Conservation (phyloP, 2,329 filamentous ascomycete genomes). For the Bipolaris bicolor region DNA sequence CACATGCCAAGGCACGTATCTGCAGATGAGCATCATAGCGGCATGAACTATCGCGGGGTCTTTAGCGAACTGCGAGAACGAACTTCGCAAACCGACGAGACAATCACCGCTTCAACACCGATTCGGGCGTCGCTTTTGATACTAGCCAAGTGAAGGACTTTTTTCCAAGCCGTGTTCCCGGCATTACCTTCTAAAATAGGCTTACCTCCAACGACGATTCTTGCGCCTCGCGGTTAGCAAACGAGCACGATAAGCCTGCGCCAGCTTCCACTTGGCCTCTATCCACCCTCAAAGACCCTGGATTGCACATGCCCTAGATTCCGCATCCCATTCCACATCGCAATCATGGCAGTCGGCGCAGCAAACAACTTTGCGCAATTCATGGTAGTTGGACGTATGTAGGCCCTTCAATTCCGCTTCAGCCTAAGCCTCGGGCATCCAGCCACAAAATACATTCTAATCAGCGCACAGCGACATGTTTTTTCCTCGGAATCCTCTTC, state of each 20-base stretch:
- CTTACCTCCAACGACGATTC: constrained; percentile 30
- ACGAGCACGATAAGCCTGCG: constrained; percentile 34
- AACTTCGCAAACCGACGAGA: neutral
- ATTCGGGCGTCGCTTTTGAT: neutral
- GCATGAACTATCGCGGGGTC: constrained; percentile 22
- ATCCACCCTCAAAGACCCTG: constrained; percentile 4
- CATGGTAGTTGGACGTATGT: constrained; percentile 92
- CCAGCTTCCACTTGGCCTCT: constrained; percentile 22
- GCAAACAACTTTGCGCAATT: constrained; percentile 85
- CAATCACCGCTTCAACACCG: neutral
- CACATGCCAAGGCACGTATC: constrained; percentile 21
- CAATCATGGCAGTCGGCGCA: constrained; percentile 32
- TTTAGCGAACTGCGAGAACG: constrained; percentile 19
- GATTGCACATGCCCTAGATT: constrained; percentile 15
- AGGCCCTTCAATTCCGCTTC: constrained; percentile 14
- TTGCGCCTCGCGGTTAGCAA: constrained; percentile 19
- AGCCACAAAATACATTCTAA: constrained; percentile 16
- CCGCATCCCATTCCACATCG: neutral
- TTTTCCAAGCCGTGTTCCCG: constrained; percentile 18
- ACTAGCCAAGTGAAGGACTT: constrained; percentile 4
- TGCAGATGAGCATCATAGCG: constrained; percentile 21
- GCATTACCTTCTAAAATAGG: constrained; percentile 38
- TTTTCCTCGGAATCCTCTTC: constrained; percentile 98
- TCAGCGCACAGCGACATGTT: constrained; percentile 68
- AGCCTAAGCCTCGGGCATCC: neutral